Percentiles rank a stretch among this genome's conserved stretches.
phyloP scores from a whole-genome alignment of 768 basidiomycete genomes.

The Lentinula sp. region DNA sequence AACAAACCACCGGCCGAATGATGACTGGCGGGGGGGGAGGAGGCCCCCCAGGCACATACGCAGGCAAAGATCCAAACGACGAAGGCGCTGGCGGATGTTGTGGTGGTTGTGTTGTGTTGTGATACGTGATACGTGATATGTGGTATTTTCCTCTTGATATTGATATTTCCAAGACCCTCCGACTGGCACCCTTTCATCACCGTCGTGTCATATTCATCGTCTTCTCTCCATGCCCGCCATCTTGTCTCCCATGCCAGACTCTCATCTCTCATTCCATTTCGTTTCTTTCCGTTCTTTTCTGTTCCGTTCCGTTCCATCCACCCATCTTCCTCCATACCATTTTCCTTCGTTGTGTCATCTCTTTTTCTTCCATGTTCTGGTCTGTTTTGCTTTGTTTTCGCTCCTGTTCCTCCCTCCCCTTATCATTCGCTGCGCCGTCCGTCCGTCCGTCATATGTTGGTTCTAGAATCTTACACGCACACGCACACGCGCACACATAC shows the following conservation, averaged over 20 bases:
- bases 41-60: constrained; percentile 43
- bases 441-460: too few species aligned
- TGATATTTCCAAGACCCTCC: constrained; percentile 10
- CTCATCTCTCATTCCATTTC: background rate
- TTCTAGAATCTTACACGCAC: too few species aligned
- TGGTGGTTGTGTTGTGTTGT: constrained; percentile 57
- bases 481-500: too few species aligned
- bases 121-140: too few species aligned
- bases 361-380: background rate
- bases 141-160: background rate
- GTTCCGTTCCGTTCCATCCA: background rate
- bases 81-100: constrained; percentile 62
- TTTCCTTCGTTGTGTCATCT: constrained; percentile 10
- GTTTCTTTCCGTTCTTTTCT: too few species aligned
- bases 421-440: too few species aligned
- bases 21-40: constrained; percentile 39
- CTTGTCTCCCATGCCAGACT: background rate
- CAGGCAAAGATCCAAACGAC: constrained; percentile 39
- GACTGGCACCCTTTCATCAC: background rate
- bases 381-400: background rate
- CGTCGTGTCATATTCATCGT: background rate
- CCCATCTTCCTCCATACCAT: background rate
- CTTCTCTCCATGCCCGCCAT: background rate
- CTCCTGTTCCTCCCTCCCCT: background rate
- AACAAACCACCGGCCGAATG: constrained; percentile 68